Base-by-base conservation (phyloP, 305 asterid species). In the Fraxinus xanthoxyloides region DNA sequence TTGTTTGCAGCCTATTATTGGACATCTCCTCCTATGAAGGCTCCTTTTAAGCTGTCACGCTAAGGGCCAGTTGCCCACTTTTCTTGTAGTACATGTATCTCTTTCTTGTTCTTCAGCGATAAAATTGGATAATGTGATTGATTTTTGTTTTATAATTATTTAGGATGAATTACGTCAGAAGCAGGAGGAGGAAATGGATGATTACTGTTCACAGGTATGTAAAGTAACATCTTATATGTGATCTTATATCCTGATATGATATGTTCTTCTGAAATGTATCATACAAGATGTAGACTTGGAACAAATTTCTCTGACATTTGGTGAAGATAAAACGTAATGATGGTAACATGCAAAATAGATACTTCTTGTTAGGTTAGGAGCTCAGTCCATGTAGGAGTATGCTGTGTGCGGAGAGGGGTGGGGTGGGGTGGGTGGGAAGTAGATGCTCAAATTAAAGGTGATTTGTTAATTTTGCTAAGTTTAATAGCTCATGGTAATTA, bases 161-260 rank as follows among this genome's bases (percentile, higher is more conserved):
- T 86, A 96, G 99, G 98, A 93, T 77, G 98, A 96, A 89, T 75
- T 94, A 82, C 98, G 98, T 36, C 98, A 96, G 87, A 92, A 74
- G 83, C 88, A 88, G 90, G 99, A 96, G 87, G 99, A 96, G 87
- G 97, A 92, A 88, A 93, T 94, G 93, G 99, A 96, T 85, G 98
- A 96, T 85, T 96, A 96, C 85, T 96, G 98, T 88, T 96, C 99
- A 35, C 98, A 92, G 98, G 99, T 96, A 85, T 72, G 80, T 77
- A 77, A 70, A 74, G 35, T 82, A 59, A 74, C 77, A 70, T 70
- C 46, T 31, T 69, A 3, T 28, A 12, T 28, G 35, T 65, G 35
- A 13, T 26, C 19, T 65, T 9, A 24, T 65, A 26, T 10, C 70
- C 31, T 59, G 26, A 59, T 59, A 59, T 59, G 78, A 32, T 59